Evolutionary conservation across 2,329 filamentous ascomycete genomes (phyloP).

Genomic region (Chrysoporthe deuterocubensis): DNA sequence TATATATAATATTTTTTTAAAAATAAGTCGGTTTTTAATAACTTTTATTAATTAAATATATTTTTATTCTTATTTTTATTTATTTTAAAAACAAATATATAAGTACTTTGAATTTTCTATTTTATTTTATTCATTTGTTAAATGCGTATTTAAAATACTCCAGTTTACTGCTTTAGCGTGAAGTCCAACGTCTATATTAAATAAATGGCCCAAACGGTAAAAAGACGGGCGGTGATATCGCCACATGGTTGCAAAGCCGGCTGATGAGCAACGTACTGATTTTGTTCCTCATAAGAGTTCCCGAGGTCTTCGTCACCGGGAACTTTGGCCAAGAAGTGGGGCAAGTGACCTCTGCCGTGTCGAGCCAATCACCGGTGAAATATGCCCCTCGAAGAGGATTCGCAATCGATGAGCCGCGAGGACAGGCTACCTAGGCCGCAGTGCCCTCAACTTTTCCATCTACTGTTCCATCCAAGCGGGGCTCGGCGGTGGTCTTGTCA

Average conservation of each 20-base stretch:
- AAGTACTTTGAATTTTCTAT: too few species aligned
- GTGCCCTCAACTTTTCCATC: conserved; percentile 47
- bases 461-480: conserved; percentile 50
- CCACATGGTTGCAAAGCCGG: background rate
- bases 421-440: conserved; percentile 9
- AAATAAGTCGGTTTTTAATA: too few species aligned
- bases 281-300: background rate
- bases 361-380: background rate
- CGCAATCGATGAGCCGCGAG: background rate
- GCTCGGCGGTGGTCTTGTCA: conserved; percentile 49
- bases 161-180: too few species aligned
- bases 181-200: too few species aligned
- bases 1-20: too few species aligned
- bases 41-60: too few species aligned
- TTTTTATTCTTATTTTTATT: too few species aligned
- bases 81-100: too few species aligned
- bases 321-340: background rate
- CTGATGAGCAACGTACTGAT: background rate
- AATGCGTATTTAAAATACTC: too few species aligned
- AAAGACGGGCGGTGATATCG: background rate
- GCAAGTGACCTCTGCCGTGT: background rate
- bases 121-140: too few species aligned
- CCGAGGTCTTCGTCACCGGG: background rate
- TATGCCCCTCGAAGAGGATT: background rate
- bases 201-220: background rate